Base-by-base conservation (phyloP, 169 alveolate species). In the Plasmodium billcollinsi region DNA sequence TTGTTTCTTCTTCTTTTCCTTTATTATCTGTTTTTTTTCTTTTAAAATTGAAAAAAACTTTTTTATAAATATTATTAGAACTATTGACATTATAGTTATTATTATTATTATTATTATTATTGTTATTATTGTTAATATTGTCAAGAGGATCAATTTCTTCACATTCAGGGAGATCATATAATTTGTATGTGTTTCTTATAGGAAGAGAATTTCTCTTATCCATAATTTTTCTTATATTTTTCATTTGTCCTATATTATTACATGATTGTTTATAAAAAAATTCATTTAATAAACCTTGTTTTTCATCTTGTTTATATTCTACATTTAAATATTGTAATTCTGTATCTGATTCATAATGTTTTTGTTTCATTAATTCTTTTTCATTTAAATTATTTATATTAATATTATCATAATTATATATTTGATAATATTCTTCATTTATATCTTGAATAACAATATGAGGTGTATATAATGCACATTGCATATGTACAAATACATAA, bases 401-500 rank as follows among this genome's bases (percentile, higher is more conserved):
- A 59, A 58, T 56, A 70, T 83, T 83, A 62, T 83, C 91, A 58
- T 83, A 83, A 83, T 83, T 83, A 56, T 69, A 83, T 20, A 69
- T 39, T 29, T 83, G 91, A 73, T 83, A 83, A 54, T 83, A 83
- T 15, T 83, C 91, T 24, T 83, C 91, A 24, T 39, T 47, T 15
- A 83, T 83, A 33, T 83, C 86, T 1, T 83, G 86, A 33, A 83
- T 83, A 56, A 70, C 11, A 45, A 83, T 56, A 21, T 83, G 91
- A 18, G 91, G 91, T 15, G 91, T 24, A 59, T 29, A 83, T 33
- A 83, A 58, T 3, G 85, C 91, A 83, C 91, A 83, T 43, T 83
- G 91, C 85, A 71, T 83, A 49, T 83, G 91, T 2, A 63, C 85
- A 70, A 83, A 83, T 3, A 83, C 65, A 39, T 21, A 83, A 58